Evolutionary conservation across 1,284 basidiomycete species (phyloP), one percentile per base, ranked within the genome.

Genomic region (Rhodotorula mucilaginosa): DNA sequence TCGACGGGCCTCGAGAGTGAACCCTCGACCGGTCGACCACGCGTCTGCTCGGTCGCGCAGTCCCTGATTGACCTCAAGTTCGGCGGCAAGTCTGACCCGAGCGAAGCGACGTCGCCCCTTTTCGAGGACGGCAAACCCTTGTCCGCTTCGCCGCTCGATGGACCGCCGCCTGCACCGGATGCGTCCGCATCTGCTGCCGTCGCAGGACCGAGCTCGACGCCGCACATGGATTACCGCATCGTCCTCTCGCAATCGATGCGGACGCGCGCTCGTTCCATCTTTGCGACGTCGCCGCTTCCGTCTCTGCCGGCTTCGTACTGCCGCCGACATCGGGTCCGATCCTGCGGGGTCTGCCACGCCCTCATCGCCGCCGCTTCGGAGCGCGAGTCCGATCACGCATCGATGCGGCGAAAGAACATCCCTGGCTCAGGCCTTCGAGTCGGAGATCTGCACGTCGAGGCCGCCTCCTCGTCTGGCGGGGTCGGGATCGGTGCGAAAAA

Each of bases 141-240:
- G 29, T 29, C 46, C 26, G 52, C 44, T 19, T 46, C 26, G 5
- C 44, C 59, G 52, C 54, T 26, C 31, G 49, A 47, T 10, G 44
- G 48, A 44, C 39, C 39, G 39, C 39, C 10, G 19, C 47, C 61
- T 18, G 26, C 68, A 2, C 46, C 51, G 13, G 31, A 66, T 16
- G 10, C 51, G 19, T 4, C 13, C 29, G 48, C 29, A 7, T 60
- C 65, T 5, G 19, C 58, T 13, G 48, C 63, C 23, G 49, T 62
- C 3, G 46, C 61, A 26, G 62, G 59, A 2, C 61, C 70, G 6
- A 65, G 69, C 5, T 48, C 72, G 5, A 70, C 69, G 19, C 77
- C 77, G 3, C 77, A 78, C 60, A 72, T 76, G 68, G 77, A 78
- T 62, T 78, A 78, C 69, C 76, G 77, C 48, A 78, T 78, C 68